Percentiles rank a stretch among this genome's conserved stretches.
Conservation (phyloP, 495 filamentous ascomycete genomes). For the Echria macrotheca region DNA sequence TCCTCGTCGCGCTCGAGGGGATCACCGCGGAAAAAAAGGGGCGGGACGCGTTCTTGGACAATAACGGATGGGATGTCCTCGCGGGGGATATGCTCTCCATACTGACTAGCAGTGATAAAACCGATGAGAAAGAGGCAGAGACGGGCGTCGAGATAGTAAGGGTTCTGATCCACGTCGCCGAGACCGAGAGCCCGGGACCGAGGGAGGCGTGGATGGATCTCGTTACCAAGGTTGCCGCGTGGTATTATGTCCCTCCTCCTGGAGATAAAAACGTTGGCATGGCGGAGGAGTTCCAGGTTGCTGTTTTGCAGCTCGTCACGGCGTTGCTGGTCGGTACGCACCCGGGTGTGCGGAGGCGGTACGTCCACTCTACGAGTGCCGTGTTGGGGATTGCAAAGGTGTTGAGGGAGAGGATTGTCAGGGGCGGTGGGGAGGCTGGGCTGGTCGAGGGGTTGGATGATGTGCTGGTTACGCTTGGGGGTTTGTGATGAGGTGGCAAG, state of each 20-base stretch:
- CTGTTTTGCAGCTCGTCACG: conserved; percentile 45
- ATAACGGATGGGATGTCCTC: conserved; percentile 47
- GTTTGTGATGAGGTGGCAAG: conserved; percentile 2
- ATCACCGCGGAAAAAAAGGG: conserved; percentile 39
- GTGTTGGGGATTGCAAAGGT: conserved; percentile 35
- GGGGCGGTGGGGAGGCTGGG: neutral
- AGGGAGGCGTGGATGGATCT: conserved; percentile 46
- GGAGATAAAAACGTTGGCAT: conserved; percentile 9
- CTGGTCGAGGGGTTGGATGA: conserved; percentile 3
- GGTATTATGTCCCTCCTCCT: conserved; percentile 24
- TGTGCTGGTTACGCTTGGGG: neutral
- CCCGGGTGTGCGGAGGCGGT: conserved; percentile 40
- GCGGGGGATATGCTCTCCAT: conserved; percentile 40
- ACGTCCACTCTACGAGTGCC: conserved; percentile 35
- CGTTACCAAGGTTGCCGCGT: conserved; percentile 34
- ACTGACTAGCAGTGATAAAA: conserved; percentile 18
- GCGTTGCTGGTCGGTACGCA: conserved; percentile 42
- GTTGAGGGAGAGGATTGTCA: conserved; percentile 15
- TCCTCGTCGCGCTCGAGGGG: conserved; percentile 51
- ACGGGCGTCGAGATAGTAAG: conserved; percentile 50
- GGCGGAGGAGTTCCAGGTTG: conserved; percentile 43
- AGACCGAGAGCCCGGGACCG: conserved; percentile 32
- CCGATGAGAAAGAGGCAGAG: conserved; percentile 26
- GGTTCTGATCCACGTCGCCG: conserved; percentile 41
- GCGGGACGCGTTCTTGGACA: conserved; percentile 35